These are phyloP conservation scores for Cercospora zeae-maydis DNA, from an alignment of 2,329 filamentous ascomycete species.

Conservation along the genomic window DNA sequence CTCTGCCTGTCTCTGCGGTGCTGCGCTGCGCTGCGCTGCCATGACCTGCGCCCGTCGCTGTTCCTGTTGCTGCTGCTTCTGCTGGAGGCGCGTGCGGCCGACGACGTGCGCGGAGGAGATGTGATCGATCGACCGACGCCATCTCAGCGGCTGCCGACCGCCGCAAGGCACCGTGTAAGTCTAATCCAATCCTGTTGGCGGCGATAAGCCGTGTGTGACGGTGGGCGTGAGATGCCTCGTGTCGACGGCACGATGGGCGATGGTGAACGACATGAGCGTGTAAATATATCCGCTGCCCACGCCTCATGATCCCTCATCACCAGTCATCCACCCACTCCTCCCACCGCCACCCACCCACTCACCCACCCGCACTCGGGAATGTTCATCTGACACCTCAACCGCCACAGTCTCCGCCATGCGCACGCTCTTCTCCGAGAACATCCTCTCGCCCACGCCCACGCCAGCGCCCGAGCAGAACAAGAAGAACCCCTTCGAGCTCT, in stretches of 20 bases:
- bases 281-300: not conserved
- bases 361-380: not conserved
- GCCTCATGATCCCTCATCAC: not conserved
- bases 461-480: conserved; percentile 24
- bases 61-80: not conserved
- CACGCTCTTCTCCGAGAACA: conserved; percentile 36
- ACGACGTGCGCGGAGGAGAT: conserved; percentile 12
- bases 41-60: not conserved
- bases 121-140: conserved; percentile 21
- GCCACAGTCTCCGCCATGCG: conserved; percentile 28
- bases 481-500: conserved; percentile 33
- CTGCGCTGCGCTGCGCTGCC: too few relatives aligned
- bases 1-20: too few relatives aligned
- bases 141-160: conserved; percentile 22
- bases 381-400: conserved; percentile 15
- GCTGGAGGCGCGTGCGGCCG: conserved; percentile 6
- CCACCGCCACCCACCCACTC: not conserved
- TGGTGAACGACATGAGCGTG: not conserved
- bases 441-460: conserved; percentile 31
- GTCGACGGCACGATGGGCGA: conserved; percentile 2
- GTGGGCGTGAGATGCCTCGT: conserved; percentile 7
- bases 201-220: conserved; percentile 5
- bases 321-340: too few relatives aligned
- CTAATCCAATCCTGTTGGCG: conserved; percentile 15
- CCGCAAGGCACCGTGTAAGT: conserved; percentile 25